Conservation (phyloP, 2,329 filamentous ascomycete species). For the Pleoardoris graminearum region DNA sequence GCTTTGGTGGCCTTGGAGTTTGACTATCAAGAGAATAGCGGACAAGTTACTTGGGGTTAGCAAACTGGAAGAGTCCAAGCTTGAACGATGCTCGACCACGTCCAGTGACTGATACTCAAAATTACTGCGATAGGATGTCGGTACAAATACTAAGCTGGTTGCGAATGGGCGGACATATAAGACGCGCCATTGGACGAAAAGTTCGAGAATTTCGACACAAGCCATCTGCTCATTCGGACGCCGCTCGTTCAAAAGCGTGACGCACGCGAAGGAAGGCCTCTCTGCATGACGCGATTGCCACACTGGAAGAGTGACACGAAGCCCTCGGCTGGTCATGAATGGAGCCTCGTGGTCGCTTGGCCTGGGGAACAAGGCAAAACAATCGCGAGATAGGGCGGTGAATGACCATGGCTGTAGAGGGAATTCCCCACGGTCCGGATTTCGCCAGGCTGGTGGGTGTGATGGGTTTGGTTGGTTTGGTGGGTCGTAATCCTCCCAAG, state of each 20-base stretch:
- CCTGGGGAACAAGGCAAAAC: neutral
- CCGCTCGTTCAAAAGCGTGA: neutral
- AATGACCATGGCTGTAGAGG: slow-evolving; percentile 1
- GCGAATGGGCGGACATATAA: neutral
- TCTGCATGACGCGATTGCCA: neutral
- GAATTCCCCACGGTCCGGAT: no score
- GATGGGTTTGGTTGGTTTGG: no score
- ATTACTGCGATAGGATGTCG: neutral
- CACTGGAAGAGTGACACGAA: slow-evolving; percentile 5
- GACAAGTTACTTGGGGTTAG: neutral
- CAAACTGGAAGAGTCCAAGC: neutral
- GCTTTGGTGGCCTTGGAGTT: neutral
- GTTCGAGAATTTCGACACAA: neutral
- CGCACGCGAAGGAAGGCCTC: no score
- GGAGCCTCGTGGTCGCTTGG: slow-evolving; percentile 7
- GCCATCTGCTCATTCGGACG: neutral
- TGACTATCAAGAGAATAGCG: neutral
- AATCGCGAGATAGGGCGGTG: neutral
- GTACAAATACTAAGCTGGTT: neutral
- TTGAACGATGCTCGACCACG: neutral
- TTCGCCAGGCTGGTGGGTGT: no score
- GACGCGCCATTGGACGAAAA: slow-evolving; percentile 2
- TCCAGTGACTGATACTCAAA: slow-evolving; percentile 9
- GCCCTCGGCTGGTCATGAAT: slow-evolving; percentile 7
- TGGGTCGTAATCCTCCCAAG: neutral